Conservation (phyloP, 805 yeast species). For the Lachancea fermentati region DNA sequence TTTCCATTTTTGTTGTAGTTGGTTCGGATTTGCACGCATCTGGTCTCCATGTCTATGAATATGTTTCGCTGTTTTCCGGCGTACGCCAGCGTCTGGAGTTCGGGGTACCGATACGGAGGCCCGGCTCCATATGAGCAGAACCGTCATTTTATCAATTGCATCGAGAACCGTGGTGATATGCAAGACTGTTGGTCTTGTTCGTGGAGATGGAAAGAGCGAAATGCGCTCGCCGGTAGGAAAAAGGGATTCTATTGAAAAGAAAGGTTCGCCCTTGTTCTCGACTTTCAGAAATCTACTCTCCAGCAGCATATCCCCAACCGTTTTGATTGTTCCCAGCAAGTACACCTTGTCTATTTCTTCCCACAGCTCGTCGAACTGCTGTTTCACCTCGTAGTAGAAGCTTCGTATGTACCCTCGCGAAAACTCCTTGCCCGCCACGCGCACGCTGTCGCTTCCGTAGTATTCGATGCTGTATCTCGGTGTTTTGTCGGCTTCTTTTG, state of each 20-base stretch:
- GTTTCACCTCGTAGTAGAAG: slow-evolving; percentile 3
- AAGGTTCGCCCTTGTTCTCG: too few relatives aligned
- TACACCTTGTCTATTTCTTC: slow-evolving; percentile 2
- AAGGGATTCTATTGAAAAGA: too few relatives aligned
- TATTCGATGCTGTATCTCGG: too few relatives aligned
- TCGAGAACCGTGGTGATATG: too few relatives aligned
- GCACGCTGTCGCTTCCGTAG: slow-evolving; percentile 1
- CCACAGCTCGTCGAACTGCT: background rate
- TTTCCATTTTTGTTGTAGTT: slow-evolving; percentile 5
- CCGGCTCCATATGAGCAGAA: slow-evolving; percentile 7
- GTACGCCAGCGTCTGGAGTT: slow-evolving; percentile 4
- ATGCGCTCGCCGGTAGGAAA: too few relatives aligned
- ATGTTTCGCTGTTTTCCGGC: slow-evolving; percentile 6
- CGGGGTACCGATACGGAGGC: slow-evolving; percentile 6
- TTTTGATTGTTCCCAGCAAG: background rate
- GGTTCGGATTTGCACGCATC: slow-evolving; percentile 7
- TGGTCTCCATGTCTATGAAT: slow-evolving; percentile 2
- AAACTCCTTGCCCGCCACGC: slow-evolving; percentile 5
- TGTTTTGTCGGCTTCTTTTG: background rate
- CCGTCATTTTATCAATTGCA: slow-evolving; percentile 3
- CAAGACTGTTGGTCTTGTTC: too few relatives aligned
- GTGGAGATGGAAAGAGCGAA: too few relatives aligned
- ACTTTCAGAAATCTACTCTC: background rate
- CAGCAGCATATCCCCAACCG: background rate
- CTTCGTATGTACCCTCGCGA: slow-evolving; percentile 6